Percentiles rank a stretch among this genome's conserved stretches.
Conservation (phyloP, 2,329 filamentous ascomycete species). For the Biscogniauxia mediterranea region DNA sequence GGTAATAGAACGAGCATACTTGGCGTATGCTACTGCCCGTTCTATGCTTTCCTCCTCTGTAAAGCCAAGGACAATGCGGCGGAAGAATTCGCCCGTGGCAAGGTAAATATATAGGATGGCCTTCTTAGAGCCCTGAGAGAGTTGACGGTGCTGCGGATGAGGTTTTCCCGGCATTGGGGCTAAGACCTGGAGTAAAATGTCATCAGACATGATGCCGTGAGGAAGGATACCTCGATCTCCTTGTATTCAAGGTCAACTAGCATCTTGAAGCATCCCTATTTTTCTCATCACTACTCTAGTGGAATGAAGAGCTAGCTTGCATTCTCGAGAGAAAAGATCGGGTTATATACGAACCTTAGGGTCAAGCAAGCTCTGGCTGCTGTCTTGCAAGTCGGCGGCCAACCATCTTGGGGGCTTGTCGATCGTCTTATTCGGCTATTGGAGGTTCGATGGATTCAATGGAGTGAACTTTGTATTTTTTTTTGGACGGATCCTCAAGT, state of each 20-base stretch:
- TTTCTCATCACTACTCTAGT: conserved; percentile 88
- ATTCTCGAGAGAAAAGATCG: neutral
- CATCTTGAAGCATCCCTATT: conserved; percentile 95
- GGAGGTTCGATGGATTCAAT: conserved; percentile 64
- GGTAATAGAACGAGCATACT: conserved; percentile 83
- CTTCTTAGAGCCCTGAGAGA: conserved; percentile 86
- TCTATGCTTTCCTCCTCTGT: conserved; percentile 77
- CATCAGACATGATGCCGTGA: conserved; percentile 79
- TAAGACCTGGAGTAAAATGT: conserved; percentile 89
- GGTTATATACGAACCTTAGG: conserved; percentile 70
- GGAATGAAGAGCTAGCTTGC: conserved; percentile 8
- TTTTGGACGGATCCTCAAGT: conserved; percentile 74
- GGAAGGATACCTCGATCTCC: conserved; percentile 96
- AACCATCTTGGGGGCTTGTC: conserved; percentile 89
- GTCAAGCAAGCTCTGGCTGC: conserved; percentile 89
- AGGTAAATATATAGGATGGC: conserved; percentile 95
- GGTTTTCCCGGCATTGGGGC: conserved; percentile 85
- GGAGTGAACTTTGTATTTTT: conserved; percentile 77
- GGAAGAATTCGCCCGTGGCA: conserved; percentile 94
- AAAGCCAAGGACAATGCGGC: conserved; percentile 85
- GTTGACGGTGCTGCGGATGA: conserved; percentile 87
- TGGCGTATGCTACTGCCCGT: conserved; percentile 81
- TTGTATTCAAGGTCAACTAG: conserved; percentile 90
- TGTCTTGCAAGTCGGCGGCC: conserved; percentile 83
- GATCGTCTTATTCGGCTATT: conserved; percentile 83